Percentiles rank a stretch among this genome's conserved stretches.
These are phyloP conservation scores for Pyrrhoderma noxium DNA, from an alignment of 1,284 basidiomycete genomes.

Conservation along the genomic window DNA sequence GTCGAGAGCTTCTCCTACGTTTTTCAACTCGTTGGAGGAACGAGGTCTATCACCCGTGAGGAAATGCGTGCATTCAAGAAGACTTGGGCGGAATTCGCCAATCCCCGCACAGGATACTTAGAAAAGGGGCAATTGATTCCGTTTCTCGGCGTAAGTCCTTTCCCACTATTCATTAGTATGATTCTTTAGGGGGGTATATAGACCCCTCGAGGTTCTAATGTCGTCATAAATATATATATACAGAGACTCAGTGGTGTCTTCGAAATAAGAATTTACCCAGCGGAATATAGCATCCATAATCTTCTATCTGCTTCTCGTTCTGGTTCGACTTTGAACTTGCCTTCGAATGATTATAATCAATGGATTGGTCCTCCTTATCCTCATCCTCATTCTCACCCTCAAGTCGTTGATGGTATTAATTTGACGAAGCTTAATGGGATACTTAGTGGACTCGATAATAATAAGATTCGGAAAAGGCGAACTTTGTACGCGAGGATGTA, in stretches of 20 bases:
- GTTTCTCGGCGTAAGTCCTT: conserved; percentile 71
- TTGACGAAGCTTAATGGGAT: conserved; percentile 51
- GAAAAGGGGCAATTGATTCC: conserved; percentile 63
- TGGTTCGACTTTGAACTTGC: conserved; percentile 15
- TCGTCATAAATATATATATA: background rate
- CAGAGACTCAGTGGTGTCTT: conserved; percentile 78
- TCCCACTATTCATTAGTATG: background rate
- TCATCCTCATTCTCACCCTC: conserved; percentile 18
- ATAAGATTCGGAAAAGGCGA: conserved; percentile 56
- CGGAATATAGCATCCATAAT: conserved; percentile 53
- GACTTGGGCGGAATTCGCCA: conserved; percentile 84
- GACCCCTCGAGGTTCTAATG: background rate
- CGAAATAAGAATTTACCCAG: conserved; percentile 78
- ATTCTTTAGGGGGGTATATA: background rate
- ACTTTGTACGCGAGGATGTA: conserved; percentile 70
- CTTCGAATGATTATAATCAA: conserved; percentile 20
- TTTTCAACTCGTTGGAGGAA: conserved; percentile 81
- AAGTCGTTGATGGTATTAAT: conserved; percentile 50
- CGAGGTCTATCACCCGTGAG: conserved; percentile 78
- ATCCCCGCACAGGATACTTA: conserved; percentile 74
- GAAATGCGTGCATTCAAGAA: conserved; percentile 94
- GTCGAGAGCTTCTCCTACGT: conserved; percentile 97
- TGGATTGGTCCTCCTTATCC: too few relatives aligned
- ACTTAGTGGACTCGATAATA: conserved; percentile 60
- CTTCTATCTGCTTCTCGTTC: conserved; percentile 46